Evolutionary conservation across 75 land plant species (phyloP), one percentile per base, ranked within the genome.

Genomic region (Picea glauca): DNA sequence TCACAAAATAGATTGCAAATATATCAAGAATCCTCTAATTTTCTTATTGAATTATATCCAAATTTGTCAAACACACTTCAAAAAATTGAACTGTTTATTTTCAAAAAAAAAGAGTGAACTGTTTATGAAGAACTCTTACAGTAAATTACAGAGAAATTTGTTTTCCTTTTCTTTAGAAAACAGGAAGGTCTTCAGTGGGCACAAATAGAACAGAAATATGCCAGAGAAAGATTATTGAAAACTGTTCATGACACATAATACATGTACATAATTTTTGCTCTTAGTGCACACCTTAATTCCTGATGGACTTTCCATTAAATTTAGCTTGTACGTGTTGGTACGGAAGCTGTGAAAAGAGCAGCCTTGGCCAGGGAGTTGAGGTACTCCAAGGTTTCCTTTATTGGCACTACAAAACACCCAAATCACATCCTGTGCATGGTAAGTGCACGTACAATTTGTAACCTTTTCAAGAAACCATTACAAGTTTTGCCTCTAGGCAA

Each of bases 241-340:
- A 70, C 38, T 38, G n/a, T 17, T 4, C 46, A 68, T 5, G n/a
- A 65, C 13, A 65, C 20, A n/a, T 38, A 68, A 38, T 40, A 68
- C 18, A 38, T 40, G 21, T 40, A 12, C 56, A 68, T 68, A 68
- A 68, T 68, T 2, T 68, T 3, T 18, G 50, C n/a, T 70, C 23
- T n/a, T 70, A 21, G 23, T 76, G 35, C 76, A n/a, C 30, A 94
- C 99, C 98, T 98, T 98, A 9, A 98, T 95, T 2, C 99, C 99
- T 72, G 99, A 95, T 1, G 99, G 98, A 43, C 86, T 90, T 82
- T 98, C 99, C 94, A 95, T 90, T 78, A 98, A 93, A 82, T 92
- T 92, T 50, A 98, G 88, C 81, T 98, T 95, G 88, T 98, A 98
- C 1, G 96, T 98, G 83, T 98, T 95, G 70, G 99, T 98, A 26